These are phyloP conservation scores for Crassisporium funariophilum DNA, from an alignment of 768 basidiomycete species.

Conservation along the genomic window DNA sequence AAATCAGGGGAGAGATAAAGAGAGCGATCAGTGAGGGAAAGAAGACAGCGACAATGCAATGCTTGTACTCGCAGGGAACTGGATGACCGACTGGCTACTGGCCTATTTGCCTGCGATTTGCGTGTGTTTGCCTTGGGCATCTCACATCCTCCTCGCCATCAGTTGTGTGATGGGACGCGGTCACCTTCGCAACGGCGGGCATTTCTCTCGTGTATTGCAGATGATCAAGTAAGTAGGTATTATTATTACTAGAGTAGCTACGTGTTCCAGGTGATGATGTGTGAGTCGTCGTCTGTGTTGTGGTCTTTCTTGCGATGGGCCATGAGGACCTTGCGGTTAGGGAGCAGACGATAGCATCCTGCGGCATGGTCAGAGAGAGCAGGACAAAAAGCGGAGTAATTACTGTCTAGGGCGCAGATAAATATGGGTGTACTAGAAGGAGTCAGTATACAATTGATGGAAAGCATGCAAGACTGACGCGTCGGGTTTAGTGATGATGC, in stretches of 20 bases:
- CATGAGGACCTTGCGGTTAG: slow-evolving; percentile 68
- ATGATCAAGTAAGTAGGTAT: not conserved
- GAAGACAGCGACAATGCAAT: slow-evolving; percentile 8
- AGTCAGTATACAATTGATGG: not conserved
- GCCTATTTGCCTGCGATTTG: slow-evolving; percentile 23
- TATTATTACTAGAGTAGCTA: not conserved
- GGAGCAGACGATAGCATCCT: slow-evolving; percentile 76
- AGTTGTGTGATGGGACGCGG: slow-evolving; percentile 7
- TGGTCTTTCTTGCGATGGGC: slow-evolving; percentile 76
- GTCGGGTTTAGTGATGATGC: slow-evolving; percentile 62
- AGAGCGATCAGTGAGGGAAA: slow-evolving; percentile 9
- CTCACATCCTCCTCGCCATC: slow-evolving; percentile 10
- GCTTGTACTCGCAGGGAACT: slow-evolving; percentile 3
- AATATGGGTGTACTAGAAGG: slow-evolving; percentile 73
- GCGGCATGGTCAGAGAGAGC: slow-evolving; percentile 6
- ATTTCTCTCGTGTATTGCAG: not conserved
- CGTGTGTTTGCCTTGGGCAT: slow-evolving; percentile 25
- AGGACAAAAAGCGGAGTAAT: slow-evolving; percentile 7
- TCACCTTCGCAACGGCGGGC: slow-evolving; percentile 18
- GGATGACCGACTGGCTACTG: slow-evolving; percentile 7
- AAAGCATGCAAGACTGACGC: slow-evolving; percentile 50
- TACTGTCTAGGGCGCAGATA: slow-evolving; percentile 70
- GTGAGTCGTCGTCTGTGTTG: slow-evolving; percentile 49
- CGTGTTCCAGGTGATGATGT: slow-evolving; percentile 74
- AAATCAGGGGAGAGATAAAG: slow-evolving; percentile 2